Evolutionary conservation across 2,329 filamentous ascomycete species (phyloP), one percentile per base, ranked within the genome.

Genomic region (Cordyceps javanica): DNA sequence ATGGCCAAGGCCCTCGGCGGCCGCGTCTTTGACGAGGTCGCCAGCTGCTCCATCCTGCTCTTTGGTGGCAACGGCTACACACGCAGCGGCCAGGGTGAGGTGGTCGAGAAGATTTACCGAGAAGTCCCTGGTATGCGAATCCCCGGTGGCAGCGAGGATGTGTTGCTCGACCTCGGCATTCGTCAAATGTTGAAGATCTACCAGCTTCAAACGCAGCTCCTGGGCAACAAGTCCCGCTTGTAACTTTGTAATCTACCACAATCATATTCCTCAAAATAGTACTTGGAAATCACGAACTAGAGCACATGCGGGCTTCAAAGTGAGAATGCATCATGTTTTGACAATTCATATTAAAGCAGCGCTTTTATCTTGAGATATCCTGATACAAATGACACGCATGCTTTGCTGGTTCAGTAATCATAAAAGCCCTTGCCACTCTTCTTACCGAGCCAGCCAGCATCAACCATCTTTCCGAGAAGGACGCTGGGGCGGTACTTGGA

Each of bases 361-460:
- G 48, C 48, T 53, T 53, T 46, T 23, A 21, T 58, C 13, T 38
- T 32, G 11, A 30, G 14, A 5, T 34, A 36, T 8, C 54, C 59
- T 54, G 51, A 28, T 48, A 57, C 38, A 59, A 51, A 48, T 46
- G 44, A 28, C 32, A 23, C 36, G 11, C n/a, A 6, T 36, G 5
- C 23, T 11, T 36, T 19, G 13, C 9, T 30, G 3, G 38, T 57
- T 70, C 72, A 91, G 72, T 96, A 96, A 59, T 94, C 89, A 68
- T 96, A 96, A 71, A 97, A 97, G 2, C 94, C 94, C 76, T 94
- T 97, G 25, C 93, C 92, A 65, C 85, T 89, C 84, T 99, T 99
- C 85, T 96, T 97, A 21, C 94, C 94, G 61, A 97, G 69, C 94
- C 94, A 99, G 2, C 94, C 94, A 19, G 94, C 94, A 78, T 96